Evolutionary conservation across 768 basidiomycete genomes (phyloP), one percentile per base, ranked within the genome.

Genomic region (Suillus cothurnatus): DNA sequence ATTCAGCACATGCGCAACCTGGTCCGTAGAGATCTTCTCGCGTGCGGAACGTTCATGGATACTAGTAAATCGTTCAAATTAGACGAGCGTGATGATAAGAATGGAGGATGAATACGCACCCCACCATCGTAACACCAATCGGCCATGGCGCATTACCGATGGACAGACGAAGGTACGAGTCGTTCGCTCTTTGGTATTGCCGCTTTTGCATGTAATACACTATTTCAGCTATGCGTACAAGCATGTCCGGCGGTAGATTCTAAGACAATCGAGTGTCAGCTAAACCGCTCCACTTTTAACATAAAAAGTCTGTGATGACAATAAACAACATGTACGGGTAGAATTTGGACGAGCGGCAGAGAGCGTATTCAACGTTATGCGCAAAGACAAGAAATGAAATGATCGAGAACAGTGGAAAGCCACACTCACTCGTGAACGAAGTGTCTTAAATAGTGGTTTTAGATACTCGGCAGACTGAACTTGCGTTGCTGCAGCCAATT

Each of bases 111-210:
- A 62, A 47, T 14, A 82, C 89, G 45, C 78, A 95, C 94, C 95
- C 96, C 80, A 99, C 97, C 92, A 97, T 97, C 66, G 97, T 99
- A 11, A 99, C 97, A 50, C 97, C 97, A 72, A 99, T 99, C 2
- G 97, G 97, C 97, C 97, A 99, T 3, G 97, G 96, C 0, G 97
- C 97, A 71, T 97, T 99, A 39, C 97, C 97, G 68, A 99, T 99
- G 6, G 94, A 95, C 45, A 99, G 81, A 8, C 97, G 91, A 28
- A 99, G 87, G 76, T 99, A 99, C 0, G 96, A 91, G 74, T 99
- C 97, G 71, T 99, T 99, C 3, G 97, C 97, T 62, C 83, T 86
- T 76, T 98, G 95, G 71, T 99, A 99, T 75, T 96, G 89, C 34
- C 97, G 90, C 68, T 87, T 91, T 76, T 99, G 97, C 95, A 97